A percentile compares a stretch with the other conserved stretches of the same genome.
Conservation (phyloP, 2,329 filamentous ascomycete species). For the Colletotrichum australisinense region DNA sequence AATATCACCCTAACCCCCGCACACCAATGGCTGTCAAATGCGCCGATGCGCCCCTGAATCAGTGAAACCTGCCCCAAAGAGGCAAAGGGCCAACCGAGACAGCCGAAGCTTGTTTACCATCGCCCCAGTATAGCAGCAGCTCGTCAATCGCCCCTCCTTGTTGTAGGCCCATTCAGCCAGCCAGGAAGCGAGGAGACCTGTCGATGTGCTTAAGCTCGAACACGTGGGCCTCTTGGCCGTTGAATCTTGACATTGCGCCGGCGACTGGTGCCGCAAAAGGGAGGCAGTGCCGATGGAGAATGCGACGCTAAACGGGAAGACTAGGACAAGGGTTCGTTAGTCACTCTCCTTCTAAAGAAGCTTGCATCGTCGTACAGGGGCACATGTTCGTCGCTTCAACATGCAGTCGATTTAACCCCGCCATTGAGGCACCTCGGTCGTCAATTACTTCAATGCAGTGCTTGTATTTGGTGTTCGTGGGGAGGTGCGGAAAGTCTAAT, state of each 20-base stretch:
- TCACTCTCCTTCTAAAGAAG: not conserved
- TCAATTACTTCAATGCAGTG: not conserved
- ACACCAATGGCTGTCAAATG: constrained; percentile 1
- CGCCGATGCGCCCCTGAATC: constrained; percentile 6
- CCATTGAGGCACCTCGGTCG: not conserved
- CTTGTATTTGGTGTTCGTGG: not conserved
- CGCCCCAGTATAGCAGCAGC: not conserved
- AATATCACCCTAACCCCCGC: constrained; percentile 7
- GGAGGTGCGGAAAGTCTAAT: not conserved
- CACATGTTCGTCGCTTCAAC: not conserved
- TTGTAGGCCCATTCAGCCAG: not conserved
- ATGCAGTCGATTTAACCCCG: not conserved
- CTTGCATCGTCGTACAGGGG: not conserved
- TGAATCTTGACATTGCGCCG: not conserved
- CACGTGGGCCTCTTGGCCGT: constrained; percentile 20
- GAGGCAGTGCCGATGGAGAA: constrained; percentile 22
- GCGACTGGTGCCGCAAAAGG: constrained; percentile 10
- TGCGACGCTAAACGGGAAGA: constrained; percentile 17
- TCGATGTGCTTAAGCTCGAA: constrained; percentile 11
- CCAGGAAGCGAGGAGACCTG: not conserved
- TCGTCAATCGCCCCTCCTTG: not conserved
- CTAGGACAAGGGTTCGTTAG: constrained; percentile 9
- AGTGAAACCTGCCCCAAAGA: constrained; percentile 1
- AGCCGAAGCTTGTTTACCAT: constrained; percentile 3
- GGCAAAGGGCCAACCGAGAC: not conserved